Evolutionary conservation across 805 yeast genomes (phyloP).

Genomic region (Wickerhamomyces xylosicus): DNA sequence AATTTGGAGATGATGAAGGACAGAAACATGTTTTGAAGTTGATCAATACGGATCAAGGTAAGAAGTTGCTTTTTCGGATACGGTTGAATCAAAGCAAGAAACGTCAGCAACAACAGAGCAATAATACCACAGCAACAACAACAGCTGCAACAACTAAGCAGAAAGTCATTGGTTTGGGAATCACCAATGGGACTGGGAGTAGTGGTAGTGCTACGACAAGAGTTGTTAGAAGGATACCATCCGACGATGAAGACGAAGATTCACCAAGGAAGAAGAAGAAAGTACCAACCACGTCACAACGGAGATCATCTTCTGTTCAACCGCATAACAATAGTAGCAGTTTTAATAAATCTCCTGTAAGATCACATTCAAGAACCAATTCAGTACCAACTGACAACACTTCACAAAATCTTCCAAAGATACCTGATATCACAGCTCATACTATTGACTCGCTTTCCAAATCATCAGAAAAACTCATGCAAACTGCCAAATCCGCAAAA

Average conservation of each 20-base stretch:
- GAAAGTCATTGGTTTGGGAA: too few relatives aligned
- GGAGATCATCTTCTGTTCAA: neutral
- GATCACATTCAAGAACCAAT: constrained; percentile 2
- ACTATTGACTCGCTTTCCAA: neutral
- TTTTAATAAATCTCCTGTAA: neutral
- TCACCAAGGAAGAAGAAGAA: neutral
- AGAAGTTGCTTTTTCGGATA: too few relatives aligned
- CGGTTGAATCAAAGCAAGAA: neutral
- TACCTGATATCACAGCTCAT: neutral
- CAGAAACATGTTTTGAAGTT: too few relatives aligned
- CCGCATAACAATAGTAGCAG: constrained; percentile 2
- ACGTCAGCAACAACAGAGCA: neutral
- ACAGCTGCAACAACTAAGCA: neutral
- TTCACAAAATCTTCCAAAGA: neutral
- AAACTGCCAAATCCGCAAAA: constrained; percentile 8
- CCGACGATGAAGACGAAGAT: neutral
- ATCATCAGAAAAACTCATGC: constrained; percentile 1
- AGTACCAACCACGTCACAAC: too few relatives aligned
- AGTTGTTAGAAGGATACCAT: neutral
- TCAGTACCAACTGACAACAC: neutral
- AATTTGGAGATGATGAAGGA: constrained; percentile 8
- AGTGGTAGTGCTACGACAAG: neutral
- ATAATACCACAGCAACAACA: too few relatives aligned
- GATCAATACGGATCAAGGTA: constrained; percentile 2
- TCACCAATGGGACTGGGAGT: too few relatives aligned